Evolutionary conservation across 2,329 filamentous ascomycete species (phyloP), one percentile per base, ranked within the genome.

Genomic region (Trichothecium sympodiale): DNA sequence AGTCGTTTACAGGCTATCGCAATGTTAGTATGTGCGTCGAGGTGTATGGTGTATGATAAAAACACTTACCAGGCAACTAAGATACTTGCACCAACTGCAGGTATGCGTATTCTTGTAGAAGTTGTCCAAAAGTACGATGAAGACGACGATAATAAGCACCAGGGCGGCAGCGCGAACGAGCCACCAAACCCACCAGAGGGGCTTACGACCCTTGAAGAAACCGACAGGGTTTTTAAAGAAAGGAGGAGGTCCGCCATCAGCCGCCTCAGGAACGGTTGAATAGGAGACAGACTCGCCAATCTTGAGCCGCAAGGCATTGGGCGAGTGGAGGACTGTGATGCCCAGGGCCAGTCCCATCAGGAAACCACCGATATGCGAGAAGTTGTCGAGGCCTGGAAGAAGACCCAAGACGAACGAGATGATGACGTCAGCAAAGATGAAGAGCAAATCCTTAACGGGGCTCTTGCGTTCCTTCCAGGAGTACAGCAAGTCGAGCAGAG

Each of bases 151-250:
- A 25, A 88, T 82, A n/a, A 78, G 71, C 7, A 94, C 71, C 35
- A 98, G 63, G 17, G 82, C 80, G 0, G 72, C 85, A 1, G 74
- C 83, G 14, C 91, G 75, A 18, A 96, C 70, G 16, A 94, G 59
- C 89, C 89, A 96, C 91, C 91, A 98, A 5, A 66, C 82, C 91
- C 91, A 98, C 91, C 91, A 98, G 7, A 94, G 68, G 16, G 83
- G 82, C 56, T 94, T 94, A 14, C 91, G 74, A 15, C 85, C 86
- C 55, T 88, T 89, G 64, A 96, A 96, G 60, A 95, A 95, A 5
- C 76, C 78, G 4, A 78, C 54, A 0, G 81, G 75, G 39, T 72
- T 75, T 48, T 77, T 74, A 38, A 74, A 53, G 45, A 82, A 77
- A 1, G 64, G 55, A 17, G 67, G 64, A 14, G 67, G 64, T 16